Base-by-base conservation (phyloP, 2,329 filamentous ascomycete genomes). In the Pseudonectria foliicola region DNA sequence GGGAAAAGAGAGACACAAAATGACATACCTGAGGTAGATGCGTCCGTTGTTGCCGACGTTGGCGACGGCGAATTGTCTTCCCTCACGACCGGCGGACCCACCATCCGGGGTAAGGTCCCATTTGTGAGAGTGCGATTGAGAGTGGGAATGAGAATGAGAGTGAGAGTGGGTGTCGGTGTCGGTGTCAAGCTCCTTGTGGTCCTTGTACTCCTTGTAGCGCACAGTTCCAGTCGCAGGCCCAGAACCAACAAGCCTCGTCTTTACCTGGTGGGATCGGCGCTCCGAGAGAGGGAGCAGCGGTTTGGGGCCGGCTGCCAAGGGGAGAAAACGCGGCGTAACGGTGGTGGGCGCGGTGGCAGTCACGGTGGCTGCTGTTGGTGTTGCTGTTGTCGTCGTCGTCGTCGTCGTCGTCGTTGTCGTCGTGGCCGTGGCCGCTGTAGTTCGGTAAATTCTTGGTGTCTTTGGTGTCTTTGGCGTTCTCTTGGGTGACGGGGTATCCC, bases 21-120 rank as follows among this genome's bases (percentile, higher is more conserved):
- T 32, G 16, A 42, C 74, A 54, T 77, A 89, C 82, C 82, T 84
- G 47, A 90, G 58, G 60, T 87, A 90, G 59, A 90, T 85, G 55
- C 80, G 79, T 26, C 85, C 85, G 61, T 88, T 87, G 55, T 87
- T 85, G 15, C 84, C 84, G 40, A 90, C 84, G 58, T 88, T 89
- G 33, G 81, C 78, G 35, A 90, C 85, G 3, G 82, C 80, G 56
- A 90, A 89, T 52, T 85, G 79, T 35, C 81, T 74, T 31, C 78
- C 80, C 55, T 80, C 77, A 40, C 80, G 71, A 24, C 75, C 72
- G 35, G 68, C 74, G 30, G 77, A 75, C 38, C 69, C 63, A 39
- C 73, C 73, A 51, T 85, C 81, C 10, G 73, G 68, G n/a, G 68
- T 62, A 38, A 77, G 64, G 35, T 77, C 73, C 49, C 64, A 66